Evolutionary conservation across 495 filamentous ascomycete species (phyloP), one percentile per base, ranked within the genome.

Genomic region (Evernia prunastri): DNA sequence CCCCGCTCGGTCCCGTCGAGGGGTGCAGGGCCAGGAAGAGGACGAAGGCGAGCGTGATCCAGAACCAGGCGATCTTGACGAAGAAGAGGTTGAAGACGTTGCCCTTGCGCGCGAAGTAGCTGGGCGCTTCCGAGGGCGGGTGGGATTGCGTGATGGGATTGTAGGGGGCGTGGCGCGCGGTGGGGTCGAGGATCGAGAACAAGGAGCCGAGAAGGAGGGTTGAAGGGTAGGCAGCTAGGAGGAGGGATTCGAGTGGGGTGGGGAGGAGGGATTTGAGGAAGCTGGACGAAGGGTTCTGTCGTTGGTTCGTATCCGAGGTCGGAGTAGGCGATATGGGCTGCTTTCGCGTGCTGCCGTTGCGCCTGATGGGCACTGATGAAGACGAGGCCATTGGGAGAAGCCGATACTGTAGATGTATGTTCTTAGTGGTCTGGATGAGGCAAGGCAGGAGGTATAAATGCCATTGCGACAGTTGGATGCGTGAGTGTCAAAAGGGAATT

Each of bases 31-130:
- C 66, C 4, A 88, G 62, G 49, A 92, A 87, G 3, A 83, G 63
- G 17, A 81, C 72, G 66, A 95, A 89, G 11, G 88, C 84, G 29
- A 81, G 65, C 0, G 89, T 90, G 27, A 89, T 84, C 94, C 94
- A 98, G 39, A 87, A 79, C 94, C 94, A 98, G 57, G 91, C 94
- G 56, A 88, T 81, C 79, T 98, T 98, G 67, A 98, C 94, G 66
- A 98, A 97, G 66, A 89, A 80, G 54, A 86, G 65, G 73, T 98
- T 98, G 81, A 96, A 86, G 64, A 97, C 61, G 77, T 98, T 98
- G 68, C 84, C 78, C 71, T 97, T 98, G 47, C 86, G 85, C 43
- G 92, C 92, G 75, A 97, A 98, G 81, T 96, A 97, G 69, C 87
- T 89, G 51, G 90, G 87, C 64, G 88, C 84, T 45, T 80, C 73